These are phyloP conservation scores for Talaromyces sp. DNA, from an alignment of 2,329 filamentous ascomycete species.

Conservation along the genomic window DNA sequence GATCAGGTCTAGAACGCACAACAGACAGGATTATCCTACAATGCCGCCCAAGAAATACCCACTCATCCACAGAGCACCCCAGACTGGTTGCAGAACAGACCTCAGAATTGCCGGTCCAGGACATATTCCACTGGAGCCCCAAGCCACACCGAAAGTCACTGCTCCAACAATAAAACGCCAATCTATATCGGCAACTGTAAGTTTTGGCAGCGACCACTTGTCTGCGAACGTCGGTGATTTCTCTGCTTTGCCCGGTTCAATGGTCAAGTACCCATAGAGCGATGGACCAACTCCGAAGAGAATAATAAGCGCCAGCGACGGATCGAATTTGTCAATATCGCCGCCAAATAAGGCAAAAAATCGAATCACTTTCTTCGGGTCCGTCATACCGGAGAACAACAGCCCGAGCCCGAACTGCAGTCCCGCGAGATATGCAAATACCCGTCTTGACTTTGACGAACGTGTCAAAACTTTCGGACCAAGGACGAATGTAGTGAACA, in stretches of 20 bases:
- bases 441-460: conserved; percentile 28
- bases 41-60: conserved; percentile 44
- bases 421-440: conserved; percentile 44
- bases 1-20: neutral
- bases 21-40: neutral
- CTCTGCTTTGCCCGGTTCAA: conserved; percentile 26
- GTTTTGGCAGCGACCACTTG: conserved; percentile 41
- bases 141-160: conserved; percentile 46
- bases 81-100: conserved; percentile 43
- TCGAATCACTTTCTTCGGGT: conserved; percentile 46
- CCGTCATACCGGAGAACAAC: conserved; percentile 48
- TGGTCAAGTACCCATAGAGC: conserved; percentile 31
- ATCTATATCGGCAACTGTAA: conserved; percentile 45
- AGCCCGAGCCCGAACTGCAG: conserved; percentile 50
- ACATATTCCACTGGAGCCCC: conserved; percentile 49
- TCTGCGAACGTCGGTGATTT: conserved; percentile 36
- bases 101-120: conserved; percentile 49
- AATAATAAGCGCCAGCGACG: conserved; percentile 46
- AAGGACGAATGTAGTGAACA: conserved; percentile 30
- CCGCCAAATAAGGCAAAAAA: conserved; percentile 44
- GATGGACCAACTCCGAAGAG: conserved; percentile 48
- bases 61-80: conserved; percentile 45
- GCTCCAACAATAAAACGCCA: conserved; percentile 46
- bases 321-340: conserved; percentile 44
- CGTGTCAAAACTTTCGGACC: conserved; percentile 27